phyloP scores from a whole-genome alignment of 2,329 filamentous ascomycete genomes.

The Paraphaeosphaeria sporulosa region DNA sequence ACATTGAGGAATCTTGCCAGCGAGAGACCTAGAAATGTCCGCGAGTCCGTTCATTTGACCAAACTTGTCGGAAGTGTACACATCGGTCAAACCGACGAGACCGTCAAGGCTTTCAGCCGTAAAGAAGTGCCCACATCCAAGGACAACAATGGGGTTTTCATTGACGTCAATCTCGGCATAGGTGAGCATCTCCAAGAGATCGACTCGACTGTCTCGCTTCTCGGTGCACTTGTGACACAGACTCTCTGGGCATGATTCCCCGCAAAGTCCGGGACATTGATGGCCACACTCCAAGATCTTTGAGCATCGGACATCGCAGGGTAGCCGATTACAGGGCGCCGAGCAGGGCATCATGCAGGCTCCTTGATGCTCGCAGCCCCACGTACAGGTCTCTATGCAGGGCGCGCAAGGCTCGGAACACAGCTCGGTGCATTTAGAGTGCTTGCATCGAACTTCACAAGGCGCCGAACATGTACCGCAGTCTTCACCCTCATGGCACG shows the following conservation, averaged over 20 bases:
- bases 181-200: conserved; percentile 31
- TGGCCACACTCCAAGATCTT: conserved; percentile 38
- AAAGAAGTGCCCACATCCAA: conserved; percentile 42
- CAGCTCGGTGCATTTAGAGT: conserved; percentile 30
- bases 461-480: conserved; percentile 31
- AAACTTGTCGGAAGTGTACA: conserved; percentile 25
- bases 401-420: conserved; percentile 45
- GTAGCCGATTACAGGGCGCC: conserved; percentile 39
- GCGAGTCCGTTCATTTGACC: conserved; percentile 33
- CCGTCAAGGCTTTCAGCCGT: conserved; percentile 42
- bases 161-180: conserved; percentile 41
- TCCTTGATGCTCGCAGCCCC: conserved; percentile 44
- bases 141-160: conserved; percentile 36
- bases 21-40: conserved; percentile 33
- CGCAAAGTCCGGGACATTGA: conserved; percentile 43
- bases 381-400: conserved; percentile 44
- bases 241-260: conserved; percentile 33
- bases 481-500: conserved; percentile 36
- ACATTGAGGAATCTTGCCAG: conserved; percentile 38
- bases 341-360: conserved; percentile 47
- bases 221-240: conserved; percentile 35
- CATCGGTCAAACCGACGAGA: conserved; percentile 34
- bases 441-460: conserved; percentile 40
- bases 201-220: conserved; percentile 29
- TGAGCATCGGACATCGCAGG: conserved; percentile 39